These are phyloP conservation scores for Tetrahymena elliotti DNA, from an alignment of 73 alveolate species.

Conservation along the genomic window DNA sequence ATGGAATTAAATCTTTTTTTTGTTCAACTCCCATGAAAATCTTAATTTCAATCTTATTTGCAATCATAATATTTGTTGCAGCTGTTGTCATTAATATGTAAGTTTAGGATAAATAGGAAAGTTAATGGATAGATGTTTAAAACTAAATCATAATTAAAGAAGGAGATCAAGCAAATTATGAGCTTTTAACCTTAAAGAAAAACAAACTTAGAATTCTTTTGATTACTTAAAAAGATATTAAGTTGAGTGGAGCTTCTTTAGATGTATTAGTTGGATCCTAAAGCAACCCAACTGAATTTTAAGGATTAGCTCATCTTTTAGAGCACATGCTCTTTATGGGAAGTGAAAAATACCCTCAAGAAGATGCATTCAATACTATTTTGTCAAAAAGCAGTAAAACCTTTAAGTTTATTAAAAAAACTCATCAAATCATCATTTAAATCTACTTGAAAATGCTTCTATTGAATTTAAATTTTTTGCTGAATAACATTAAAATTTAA, in stretches of 20 bases:
- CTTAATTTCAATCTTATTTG: background rate
- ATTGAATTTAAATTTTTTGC: no score
- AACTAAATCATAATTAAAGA: background rate
- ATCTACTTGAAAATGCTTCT: no score
- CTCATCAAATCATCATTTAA: no score
- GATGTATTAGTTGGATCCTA: constrained; percentile 57
- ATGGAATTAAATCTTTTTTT: background rate
- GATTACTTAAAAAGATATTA: background rate
- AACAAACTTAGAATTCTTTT: background rate
- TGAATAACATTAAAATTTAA: no score
- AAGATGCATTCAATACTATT: background rate
- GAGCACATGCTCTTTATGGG: constrained; percentile 56
- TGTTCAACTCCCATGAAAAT: background rate
- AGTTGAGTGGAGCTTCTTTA: constrained; percentile 39
- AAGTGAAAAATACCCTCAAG: constrained; percentile 22
- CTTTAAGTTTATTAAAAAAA: background rate
- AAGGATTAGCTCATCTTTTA: constrained; percentile 61
- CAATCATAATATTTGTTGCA: background rate
- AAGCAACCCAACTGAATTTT: constrained; percentile 47
- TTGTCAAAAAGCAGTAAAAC: background rate
- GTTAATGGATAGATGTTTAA: background rate
- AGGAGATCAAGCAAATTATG: background rate
- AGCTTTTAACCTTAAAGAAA: background rate
- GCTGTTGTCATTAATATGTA: background rate
- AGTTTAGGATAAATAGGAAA: background rate